These are phyloP conservation scores for Pyrus communis DNA, from an alignment of 306 rosid genomes.

Conservation along the genomic window DNA sequence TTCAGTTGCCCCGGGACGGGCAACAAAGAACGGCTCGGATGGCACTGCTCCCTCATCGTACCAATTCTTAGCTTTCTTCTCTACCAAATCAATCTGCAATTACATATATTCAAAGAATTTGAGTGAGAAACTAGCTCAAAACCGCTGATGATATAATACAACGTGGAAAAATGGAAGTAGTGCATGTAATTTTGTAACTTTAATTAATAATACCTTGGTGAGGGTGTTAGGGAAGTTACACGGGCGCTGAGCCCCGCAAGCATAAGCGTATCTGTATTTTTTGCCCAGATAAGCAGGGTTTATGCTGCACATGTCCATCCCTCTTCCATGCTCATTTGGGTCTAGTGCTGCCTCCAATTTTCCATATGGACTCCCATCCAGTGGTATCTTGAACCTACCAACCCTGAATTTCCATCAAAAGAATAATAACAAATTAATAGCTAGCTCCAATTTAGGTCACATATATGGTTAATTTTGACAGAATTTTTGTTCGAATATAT, in stretches of 20 bases:
- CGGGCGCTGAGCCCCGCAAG: slow-evolving; percentile 94
- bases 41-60: slow-evolving; percentile 74
- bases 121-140: not conserved
- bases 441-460: not conserved
- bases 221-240: slow-evolving; percentile 95
- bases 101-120: not conserved
- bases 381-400: slow-evolving; percentile 76
- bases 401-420: slow-evolving; percentile 37
- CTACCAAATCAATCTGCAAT: slow-evolving; percentile 60
- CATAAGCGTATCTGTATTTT: slow-evolving; percentile 83
- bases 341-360: slow-evolving; percentile 70
- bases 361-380: slow-evolving; percentile 72
- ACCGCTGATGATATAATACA: not conserved
- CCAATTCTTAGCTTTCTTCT: slow-evolving; percentile 72
- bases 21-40: slow-evolving; percentile 84
- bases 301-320: slow-evolving; percentile 93
- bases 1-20: slow-evolving; percentile 82
- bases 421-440: not conserved
- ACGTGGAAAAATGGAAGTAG: not conserved
- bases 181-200: not conserved
- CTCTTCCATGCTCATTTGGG: slow-evolving; percentile 87
- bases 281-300: slow-evolving; percentile 66
- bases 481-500: not conserved
- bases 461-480: not conserved
- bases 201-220: slow-evolving; percentile 48